Conservation (phyloP, 1,139 yeast species). For the Sugiyamaella sp. region DNA sequence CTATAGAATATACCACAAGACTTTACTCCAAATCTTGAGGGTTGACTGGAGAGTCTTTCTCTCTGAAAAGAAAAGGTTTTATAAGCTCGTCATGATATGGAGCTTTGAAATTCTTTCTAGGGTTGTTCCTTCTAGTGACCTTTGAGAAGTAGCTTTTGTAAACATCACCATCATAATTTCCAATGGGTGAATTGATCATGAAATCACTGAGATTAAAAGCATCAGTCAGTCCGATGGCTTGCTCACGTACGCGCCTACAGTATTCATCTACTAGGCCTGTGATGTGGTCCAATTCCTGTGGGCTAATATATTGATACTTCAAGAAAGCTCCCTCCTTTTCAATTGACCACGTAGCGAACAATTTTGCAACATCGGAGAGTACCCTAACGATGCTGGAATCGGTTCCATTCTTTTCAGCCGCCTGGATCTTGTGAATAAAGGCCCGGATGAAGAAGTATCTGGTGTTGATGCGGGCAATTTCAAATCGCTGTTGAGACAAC, state of each 20-base stretch:
- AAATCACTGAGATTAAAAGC: slow-evolving; percentile 85
- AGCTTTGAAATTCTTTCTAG: slow-evolving; percentile 38
- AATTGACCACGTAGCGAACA: slow-evolving; percentile 71
- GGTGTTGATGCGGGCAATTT: slow-evolving; percentile 50
- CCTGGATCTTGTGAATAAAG: slow-evolving; percentile 42
- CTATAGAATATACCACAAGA: not conserved
- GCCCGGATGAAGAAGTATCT: slow-evolving; percentile 44
- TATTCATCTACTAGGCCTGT: slow-evolving; percentile 42
- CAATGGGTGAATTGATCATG: slow-evolving; percentile 83
- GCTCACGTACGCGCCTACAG: slow-evolving; percentile 54
- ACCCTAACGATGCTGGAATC: slow-evolving; percentile 41
- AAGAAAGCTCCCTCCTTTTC: slow-evolving; percentile 81
- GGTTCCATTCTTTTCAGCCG: slow-evolving; percentile 20
- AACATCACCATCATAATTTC: slow-evolving; percentile 81
- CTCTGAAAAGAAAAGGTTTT: slow-evolving; percentile 45
- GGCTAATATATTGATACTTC: slow-evolving; percentile 57
- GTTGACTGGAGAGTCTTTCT: slow-evolving; percentile 5
- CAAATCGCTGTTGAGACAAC: slow-evolving; percentile 49
- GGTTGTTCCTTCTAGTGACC: slow-evolving; percentile 45
- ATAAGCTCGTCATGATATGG: slow-evolving; percentile 45
- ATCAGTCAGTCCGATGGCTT: slow-evolving; percentile 82
- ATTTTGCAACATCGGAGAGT: slow-evolving; percentile 53
- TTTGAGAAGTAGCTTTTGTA: slow-evolving; percentile 68
- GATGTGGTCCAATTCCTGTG: slow-evolving; percentile 42
- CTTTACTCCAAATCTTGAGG: slow-evolving; percentile 2